Conservation (phyloP, 164 flowering plant genomes). For the Warburgia ugandensis region DNA sequence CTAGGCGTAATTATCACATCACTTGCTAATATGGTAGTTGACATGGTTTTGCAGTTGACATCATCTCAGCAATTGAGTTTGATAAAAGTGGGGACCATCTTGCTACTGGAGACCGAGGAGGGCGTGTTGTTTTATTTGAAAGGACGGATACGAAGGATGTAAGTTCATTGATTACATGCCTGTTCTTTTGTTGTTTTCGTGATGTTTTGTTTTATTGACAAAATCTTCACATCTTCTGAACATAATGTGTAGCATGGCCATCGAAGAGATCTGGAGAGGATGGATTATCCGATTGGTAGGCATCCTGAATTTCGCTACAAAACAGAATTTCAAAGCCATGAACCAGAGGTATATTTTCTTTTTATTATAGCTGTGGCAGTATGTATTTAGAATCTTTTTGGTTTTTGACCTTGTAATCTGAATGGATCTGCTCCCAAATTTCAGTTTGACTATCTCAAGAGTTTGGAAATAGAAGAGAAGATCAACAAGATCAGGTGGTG, state of each 20-base stretch:
- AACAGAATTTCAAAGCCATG: constrained; percentile 99
- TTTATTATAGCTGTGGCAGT: not conserved
- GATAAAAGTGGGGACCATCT: constrained; percentile 96
- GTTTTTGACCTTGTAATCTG: no score
- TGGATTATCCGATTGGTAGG: constrained; percentile 57
- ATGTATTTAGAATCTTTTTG: constrained; percentile 1
- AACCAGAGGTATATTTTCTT: constrained; percentile 70
- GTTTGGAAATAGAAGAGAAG: constrained; percentile 99
- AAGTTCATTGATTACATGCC: constrained; percentile 8
- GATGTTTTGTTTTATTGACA: not conserved
- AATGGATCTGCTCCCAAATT: no score
- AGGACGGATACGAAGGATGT: constrained; percentile 87
- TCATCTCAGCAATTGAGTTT: constrained; percentile 96
- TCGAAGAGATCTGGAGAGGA: constrained; percentile 75
- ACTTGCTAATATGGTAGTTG: not conserved
- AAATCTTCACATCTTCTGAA: no score
- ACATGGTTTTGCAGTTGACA: constrained; percentile 65
- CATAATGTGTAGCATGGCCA: no score
- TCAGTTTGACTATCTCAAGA: constrained; percentile 99
- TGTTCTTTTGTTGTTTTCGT: not conserved
- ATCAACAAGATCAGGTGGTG: constrained; percentile 99
- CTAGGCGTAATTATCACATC: no score
- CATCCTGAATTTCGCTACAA: constrained; percentile 98
- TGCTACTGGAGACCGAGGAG: constrained; percentile 99
- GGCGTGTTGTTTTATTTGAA: constrained; percentile 94